Evolutionary conservation across 1,139 yeast genomes (phyloP), one percentile per base, ranked within the genome.

Genomic region (Scheffersomyces parashehatae): DNA sequence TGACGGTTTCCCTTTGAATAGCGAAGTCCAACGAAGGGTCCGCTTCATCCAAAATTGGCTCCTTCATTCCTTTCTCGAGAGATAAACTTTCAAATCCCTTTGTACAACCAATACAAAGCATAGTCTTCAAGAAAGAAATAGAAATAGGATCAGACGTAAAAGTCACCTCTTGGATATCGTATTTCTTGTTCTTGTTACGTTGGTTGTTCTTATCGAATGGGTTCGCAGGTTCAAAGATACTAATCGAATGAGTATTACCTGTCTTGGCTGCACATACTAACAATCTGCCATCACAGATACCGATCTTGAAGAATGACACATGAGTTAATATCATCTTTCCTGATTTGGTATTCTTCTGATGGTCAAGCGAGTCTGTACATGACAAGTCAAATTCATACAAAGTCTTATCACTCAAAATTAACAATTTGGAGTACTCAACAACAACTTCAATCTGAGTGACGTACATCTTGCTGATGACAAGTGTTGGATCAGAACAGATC

Each of bases 1-100:
- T 88, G 46, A 93, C 79, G 10, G 62, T 56, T 65, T 88, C 96
- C 49, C 86, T 81, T 52, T 88, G 87, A 35, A 88, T 83, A n/a
- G 95, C 97, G 72, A 93, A 93, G 60, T 93, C 99, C 45, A 93
- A 73, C 29, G 97, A 89, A 0, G 98, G 95, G 62, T 93, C 99
- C 1, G 98, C 98, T 34, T 96, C 97, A 66, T 91, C 97, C 54
- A 91, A 73, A 42, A 91, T 77, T 8, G 87, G 81, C 60, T 86
- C 93, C 58, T 84, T 84, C 52, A 81, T 82, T 38, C 85, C 80
- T 13, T 86, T 84, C 58, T 89, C 96, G 52, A 91, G 77, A 13
- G 89, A 82, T 36, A 93, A 90, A 57, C 93, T 90, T 66, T 93
- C 98, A 70, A 93, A 93, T 1, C 99, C 99, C 61, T 87, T 89